These are phyloP conservation scores for Eurotiales sp. DNA, from an alignment of 2,329 filamentous ascomycete species.

Conservation along the genomic window DNA sequence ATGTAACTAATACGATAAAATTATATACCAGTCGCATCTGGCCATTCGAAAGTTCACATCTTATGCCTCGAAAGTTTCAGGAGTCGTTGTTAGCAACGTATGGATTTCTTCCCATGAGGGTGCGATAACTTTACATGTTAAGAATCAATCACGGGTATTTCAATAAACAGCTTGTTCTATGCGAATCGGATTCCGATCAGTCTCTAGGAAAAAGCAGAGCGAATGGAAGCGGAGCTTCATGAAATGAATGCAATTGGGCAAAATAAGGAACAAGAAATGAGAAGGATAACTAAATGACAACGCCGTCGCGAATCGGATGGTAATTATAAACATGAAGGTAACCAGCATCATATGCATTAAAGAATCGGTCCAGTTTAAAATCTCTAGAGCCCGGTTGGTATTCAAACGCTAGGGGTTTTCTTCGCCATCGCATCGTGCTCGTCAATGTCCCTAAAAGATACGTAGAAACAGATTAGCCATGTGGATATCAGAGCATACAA, in stretches of 20 bases:
- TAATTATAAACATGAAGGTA: not conserved
- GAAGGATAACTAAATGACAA: not conserved
- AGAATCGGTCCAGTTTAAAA: not conserved
- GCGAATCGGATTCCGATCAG: not conserved
- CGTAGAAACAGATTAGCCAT: not conserved
- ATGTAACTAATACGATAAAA: not conserved
- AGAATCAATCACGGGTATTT: not conserved
- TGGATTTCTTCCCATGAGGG: not conserved
- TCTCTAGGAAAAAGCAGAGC: slow-evolving; percentile 3
- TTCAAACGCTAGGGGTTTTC: slow-evolving; percentile 35
- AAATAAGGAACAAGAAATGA: too few species aligned
- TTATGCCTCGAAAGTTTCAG: too few species aligned
- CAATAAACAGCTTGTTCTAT: not conserved
- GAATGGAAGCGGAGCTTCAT: not conserved
- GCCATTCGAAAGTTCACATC: too few species aligned
- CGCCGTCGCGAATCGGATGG: not conserved
- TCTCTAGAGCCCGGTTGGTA: not conserved
- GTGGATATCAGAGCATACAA: not conserved
- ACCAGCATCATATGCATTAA: not conserved
- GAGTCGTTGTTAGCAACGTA: not conserved
- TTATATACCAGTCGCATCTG: not conserved
- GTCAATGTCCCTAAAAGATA: slow-evolving; percentile 67
- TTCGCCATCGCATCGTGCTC: slow-evolving; percentile 75
- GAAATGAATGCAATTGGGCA: not conserved
- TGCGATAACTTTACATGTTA: not conserved